Conservation (phyloP, 306 rosid genomes). For the apple (Malus domestica) region DNA sequence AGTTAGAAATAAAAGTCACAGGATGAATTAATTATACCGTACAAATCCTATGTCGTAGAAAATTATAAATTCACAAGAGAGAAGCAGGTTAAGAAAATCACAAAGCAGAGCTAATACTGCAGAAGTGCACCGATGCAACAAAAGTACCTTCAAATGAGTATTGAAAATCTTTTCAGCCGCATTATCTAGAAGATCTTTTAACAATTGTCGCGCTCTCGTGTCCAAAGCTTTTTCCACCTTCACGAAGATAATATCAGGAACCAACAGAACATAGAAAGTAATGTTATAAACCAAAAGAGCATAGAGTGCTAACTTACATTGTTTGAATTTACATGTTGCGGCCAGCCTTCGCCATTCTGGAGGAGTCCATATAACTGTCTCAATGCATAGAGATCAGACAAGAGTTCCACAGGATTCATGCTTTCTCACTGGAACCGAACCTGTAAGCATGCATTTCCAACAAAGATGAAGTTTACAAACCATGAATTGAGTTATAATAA, state of each 20-base stretch:
- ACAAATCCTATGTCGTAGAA: background rate
- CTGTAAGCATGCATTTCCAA: background rate
- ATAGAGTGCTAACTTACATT: conserved; percentile 16
- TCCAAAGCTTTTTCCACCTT: conserved; percentile 22
- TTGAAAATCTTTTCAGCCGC: conserved; percentile 39
- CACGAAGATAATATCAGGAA: background rate
- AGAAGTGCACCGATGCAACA: background rate
- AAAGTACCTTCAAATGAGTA: conserved; percentile 38
- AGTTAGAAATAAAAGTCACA: background rate
- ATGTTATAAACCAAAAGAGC: background rate
- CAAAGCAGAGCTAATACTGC: background rate
- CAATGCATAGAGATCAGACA: conserved; percentile 18
- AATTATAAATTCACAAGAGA: background rate
- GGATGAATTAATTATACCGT: background rate
- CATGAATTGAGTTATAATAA: too few species aligned
- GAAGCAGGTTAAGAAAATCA: background rate
- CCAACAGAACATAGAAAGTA: background rate
- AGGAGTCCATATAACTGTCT: conserved; percentile 19
- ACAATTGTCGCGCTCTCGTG: conserved; percentile 38
- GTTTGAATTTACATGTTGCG: background rate
- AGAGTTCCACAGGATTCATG: conserved; percentile 6
- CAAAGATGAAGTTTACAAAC: background rate
- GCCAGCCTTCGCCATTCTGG: background rate
- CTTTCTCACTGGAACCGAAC: background rate
- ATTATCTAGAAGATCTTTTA: conserved; percentile 54